phyloP scores from a whole-genome alignment of 495 filamentous ascomycete genomes.

The Physcia stellaris region DNA sequence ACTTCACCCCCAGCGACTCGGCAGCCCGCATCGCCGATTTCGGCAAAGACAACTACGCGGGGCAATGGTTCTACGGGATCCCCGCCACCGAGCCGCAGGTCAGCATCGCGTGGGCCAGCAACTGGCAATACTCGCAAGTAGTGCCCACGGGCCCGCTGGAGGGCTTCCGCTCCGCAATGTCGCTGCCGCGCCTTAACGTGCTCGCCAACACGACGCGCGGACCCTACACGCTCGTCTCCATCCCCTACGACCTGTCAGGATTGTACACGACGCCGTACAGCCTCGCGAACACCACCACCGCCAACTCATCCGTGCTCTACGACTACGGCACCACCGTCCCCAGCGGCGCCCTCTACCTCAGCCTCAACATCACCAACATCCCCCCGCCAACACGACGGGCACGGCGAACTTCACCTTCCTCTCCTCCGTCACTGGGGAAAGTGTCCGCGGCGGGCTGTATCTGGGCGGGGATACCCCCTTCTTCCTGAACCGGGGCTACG shows the following conservation, averaged over 20 bases:
- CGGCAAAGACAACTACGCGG: conserved; percentile 46
- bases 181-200: conserved; percentile 29
- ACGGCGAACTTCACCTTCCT: conserved; percentile 37
- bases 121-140: conserved; percentile 42
- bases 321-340: conserved; percentile 25
- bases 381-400: conserved; percentile 20
- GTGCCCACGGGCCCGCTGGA: conserved; percentile 34
- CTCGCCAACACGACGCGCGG: conserved; percentile 28
- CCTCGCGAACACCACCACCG: conserved; percentile 17
- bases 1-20: conserved; percentile 28
- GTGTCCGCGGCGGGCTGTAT: conserved; percentile 30
- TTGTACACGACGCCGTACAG: conserved; percentile 16
- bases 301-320: conserved; percentile 23
- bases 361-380: conserved; percentile 29
- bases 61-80: conserved; percentile 37
- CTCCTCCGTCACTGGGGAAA: conserved; percentile 31
- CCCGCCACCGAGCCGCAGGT: conserved; percentile 24
- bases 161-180: conserved; percentile 39
- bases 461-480: conserved; percentile 32
- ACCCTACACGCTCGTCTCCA: conserved; percentile 29
- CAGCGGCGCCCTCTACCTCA: conserved; percentile 32
- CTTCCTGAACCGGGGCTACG: conserved; percentile 30
- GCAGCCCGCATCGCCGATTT: conserved; percentile 35
- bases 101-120: conserved; percentile 44
- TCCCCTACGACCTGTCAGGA: conserved; percentile 24